Evolutionary conservation across 2,329 filamentous ascomycete species (phyloP).

Genomic region (Emergomyces orientalis): DNA sequence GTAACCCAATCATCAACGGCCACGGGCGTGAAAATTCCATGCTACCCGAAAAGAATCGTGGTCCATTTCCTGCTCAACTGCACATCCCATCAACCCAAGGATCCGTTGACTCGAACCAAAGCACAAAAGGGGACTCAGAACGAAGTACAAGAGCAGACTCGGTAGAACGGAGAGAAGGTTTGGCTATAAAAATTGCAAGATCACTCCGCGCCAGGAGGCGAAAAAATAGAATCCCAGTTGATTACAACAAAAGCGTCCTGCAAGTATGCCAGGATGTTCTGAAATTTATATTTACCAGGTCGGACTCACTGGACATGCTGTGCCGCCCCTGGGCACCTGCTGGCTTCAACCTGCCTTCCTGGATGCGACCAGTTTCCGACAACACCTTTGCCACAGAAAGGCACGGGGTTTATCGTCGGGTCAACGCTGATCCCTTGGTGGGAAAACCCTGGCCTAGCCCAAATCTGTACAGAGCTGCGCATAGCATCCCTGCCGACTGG

Average conservation of each 20-base stretch:
- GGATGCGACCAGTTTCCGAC: constrained; percentile 1
- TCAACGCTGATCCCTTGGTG: not conserved
- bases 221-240: not conserved
- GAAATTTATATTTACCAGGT: not conserved
- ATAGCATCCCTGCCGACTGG: not conserved
- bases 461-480: constrained; percentile 2
- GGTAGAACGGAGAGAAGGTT: not conserved
- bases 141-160: not conserved
- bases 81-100: not conserved
- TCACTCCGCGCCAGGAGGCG: not conserved
- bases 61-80: not conserved
- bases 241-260: constrained; percentile 2
- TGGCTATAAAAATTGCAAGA: not conserved
- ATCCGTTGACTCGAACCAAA: not conserved
- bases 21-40: not conserved
- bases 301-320: constrained; percentile 1
- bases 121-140: not conserved
- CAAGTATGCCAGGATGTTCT: not conserved
- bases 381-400: not conserved
- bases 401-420: not conserved
- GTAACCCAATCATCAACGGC: not conserved
- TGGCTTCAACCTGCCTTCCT: not conserved
- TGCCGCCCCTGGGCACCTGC: not conserved
- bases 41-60: not conserved
- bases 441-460: constrained; percentile 1